Base-by-base conservation (phyloP, 2,329 filamentous ascomycete species). In the Lojkania enalia region DNA sequence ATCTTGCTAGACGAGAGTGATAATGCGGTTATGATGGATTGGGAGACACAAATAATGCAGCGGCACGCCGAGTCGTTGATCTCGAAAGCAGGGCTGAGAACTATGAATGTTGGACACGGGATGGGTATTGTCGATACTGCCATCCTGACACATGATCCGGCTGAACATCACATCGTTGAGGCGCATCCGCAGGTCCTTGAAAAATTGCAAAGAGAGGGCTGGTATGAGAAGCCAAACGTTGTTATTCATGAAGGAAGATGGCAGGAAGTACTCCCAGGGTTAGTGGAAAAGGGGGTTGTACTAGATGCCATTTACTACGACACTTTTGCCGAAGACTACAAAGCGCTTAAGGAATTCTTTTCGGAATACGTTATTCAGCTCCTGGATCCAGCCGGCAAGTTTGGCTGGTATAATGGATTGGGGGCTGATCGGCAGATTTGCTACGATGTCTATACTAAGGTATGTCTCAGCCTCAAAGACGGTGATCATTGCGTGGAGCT, bases 1-100 rank as follows among this genome's bases (percentile, higher is more conserved):
- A 69, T 68, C 18, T 79, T 94, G 2, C 78, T 94, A 5, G 88
- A 94, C 63, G 77, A 82, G 3, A 81, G 84, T 52, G 79, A 83
- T 50, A 95, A 95, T 66, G 89, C 88, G 40, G 88, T 95, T 35
- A 95, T 95, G 90, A 95, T 95, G 90, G 80, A 85, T 29, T 95
- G 90, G 90, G 90, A 95, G 70, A 87, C 85, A 2, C 82, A 85
- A 53, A 94, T 95, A 58, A 95, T 95, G 90, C 80, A 81, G 48
- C 79, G 81, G 39, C 89, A 87, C 42, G 88, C 90, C 35, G 79
- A 85, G 50, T 79, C 82, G 12, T 75, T 95, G 1, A 74, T 86
- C 1, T 75, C 85, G 4, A 74, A 75, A 30, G 41, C 64, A 0
- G 87, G 85, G 2, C 80, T 87, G 53, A 81, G 84, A 35, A 82